Conservation (phyloP, 345 rosid species). For the Lepidium africanum region DNA sequence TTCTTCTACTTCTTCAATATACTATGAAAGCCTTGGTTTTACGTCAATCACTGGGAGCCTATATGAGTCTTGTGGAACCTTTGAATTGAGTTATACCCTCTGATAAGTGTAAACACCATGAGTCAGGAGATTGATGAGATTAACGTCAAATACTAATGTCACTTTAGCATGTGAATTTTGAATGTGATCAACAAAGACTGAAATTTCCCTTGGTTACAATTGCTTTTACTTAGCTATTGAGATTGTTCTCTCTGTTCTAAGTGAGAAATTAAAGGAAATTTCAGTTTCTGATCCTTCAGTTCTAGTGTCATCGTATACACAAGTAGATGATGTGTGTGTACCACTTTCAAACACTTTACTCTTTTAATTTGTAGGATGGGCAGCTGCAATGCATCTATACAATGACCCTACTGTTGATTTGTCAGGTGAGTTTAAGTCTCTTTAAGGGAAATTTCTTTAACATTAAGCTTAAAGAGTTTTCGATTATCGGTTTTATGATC, state of each 20-base stretch:
- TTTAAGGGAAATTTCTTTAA: neutral
- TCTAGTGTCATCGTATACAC: neutral
- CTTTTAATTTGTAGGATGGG: constrained; percentile 54
- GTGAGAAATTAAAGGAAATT: neutral
- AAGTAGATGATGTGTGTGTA: neutral
- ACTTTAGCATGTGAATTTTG: neutral
- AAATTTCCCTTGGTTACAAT: neutral
- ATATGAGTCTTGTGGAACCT: neutral
- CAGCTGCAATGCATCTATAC: constrained; percentile 39
- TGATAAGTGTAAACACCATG: neutral
- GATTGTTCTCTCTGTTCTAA: neutral
- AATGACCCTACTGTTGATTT: constrained; percentile 46
- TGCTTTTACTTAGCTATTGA: neutral
- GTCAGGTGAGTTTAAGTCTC: constrained; percentile 49
- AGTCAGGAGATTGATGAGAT: neutral
- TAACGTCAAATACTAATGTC: neutral
- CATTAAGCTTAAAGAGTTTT: neutral
- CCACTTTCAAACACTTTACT: neutral
- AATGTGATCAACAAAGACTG: neutral
- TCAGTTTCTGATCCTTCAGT: neutral
- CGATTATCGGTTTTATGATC: neutral
- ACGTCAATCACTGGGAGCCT: neutral
- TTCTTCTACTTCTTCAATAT: neutral
- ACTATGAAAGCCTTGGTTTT: neutral
- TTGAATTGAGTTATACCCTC: neutral